Percentiles rank a stretch among this genome's conserved stretches.
Conservation (phyloP, 148 eudicot genomes). For the Rhododendron henanense region DNA sequence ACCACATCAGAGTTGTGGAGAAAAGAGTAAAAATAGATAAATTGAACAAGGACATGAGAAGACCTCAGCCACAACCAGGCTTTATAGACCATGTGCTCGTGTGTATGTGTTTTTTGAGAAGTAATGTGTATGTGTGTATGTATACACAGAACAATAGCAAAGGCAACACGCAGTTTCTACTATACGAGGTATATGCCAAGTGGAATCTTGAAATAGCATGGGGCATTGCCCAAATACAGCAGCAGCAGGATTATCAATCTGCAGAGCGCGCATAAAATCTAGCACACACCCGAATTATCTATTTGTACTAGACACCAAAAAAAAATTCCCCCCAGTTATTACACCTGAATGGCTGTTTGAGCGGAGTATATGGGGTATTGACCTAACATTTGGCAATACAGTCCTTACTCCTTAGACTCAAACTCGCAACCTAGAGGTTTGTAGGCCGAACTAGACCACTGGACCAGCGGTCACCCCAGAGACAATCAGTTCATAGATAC, state of each 20-base stretch:
- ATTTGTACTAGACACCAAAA: not conserved
- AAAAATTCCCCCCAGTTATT: not conserved
- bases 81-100: not conserved
- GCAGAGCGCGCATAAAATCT: not conserved
- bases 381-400: not conserved
- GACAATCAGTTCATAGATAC: not conserved
- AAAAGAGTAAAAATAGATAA: not conserved
- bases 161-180: not conserved
- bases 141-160: not conserved
- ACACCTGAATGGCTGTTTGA: not conserved
- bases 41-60: not conserved
- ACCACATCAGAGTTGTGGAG: not conserved
- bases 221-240: not conserved
- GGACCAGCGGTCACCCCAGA: not conserved
- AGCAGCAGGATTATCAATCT: not conserved
- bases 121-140: not conserved
- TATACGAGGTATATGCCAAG: not conserved
- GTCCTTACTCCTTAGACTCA: not conserved
- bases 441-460: not conserved
- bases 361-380: not conserved
- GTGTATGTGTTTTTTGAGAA: not conserved
- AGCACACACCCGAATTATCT: not conserved
- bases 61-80: not conserved
- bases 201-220: not conserved
- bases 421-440: not conserved